Evolutionary conservation across 139 green algal species (phyloP).

Genomic region (Choricystis sp.): DNA sequence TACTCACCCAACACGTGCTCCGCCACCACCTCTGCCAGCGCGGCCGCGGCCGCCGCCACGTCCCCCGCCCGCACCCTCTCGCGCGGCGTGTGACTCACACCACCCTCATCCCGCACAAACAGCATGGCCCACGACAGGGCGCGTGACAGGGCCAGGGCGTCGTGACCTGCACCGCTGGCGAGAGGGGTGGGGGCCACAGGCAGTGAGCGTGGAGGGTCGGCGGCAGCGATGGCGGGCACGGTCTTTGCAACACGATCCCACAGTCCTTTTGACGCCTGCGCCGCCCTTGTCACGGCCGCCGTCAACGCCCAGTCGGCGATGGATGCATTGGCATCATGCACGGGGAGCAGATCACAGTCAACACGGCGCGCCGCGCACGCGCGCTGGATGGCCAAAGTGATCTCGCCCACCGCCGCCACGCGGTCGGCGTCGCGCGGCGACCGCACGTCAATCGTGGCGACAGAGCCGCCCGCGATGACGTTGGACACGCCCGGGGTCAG

Average conservation of each 20-base stretch:
- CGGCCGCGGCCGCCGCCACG: background rate
- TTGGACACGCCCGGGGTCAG: constrained; percentile 69
- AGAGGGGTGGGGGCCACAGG: no score
- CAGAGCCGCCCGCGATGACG: constrained; percentile 56
- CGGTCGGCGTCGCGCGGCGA: background rate
- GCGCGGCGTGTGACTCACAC: background rate
- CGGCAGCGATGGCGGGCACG: background rate
- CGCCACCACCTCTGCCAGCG: no score
- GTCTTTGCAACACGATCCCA: background rate
- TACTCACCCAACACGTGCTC: no score
- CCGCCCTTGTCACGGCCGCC: background rate
- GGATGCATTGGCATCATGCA: background rate
- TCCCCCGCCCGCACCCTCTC: background rate
- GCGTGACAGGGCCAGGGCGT: constrained; percentile 68
- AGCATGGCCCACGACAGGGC: constrained; percentile 66
- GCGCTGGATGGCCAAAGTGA: no score
- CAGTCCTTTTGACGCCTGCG: background rate
- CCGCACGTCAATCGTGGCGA: constrained; percentile 56
- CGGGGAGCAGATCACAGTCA: background rate
- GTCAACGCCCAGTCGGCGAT: background rate
- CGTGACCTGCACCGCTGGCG: constrained; percentile 75
- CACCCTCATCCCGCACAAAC: constrained; percentile 50
- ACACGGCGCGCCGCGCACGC: background rate
- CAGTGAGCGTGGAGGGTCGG: constrained; percentile 24
- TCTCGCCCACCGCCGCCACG: background rate